Conservation (phyloP, 2,329 filamentous ascomycete genomes). For the Tolypocladium tropicale region DNA sequence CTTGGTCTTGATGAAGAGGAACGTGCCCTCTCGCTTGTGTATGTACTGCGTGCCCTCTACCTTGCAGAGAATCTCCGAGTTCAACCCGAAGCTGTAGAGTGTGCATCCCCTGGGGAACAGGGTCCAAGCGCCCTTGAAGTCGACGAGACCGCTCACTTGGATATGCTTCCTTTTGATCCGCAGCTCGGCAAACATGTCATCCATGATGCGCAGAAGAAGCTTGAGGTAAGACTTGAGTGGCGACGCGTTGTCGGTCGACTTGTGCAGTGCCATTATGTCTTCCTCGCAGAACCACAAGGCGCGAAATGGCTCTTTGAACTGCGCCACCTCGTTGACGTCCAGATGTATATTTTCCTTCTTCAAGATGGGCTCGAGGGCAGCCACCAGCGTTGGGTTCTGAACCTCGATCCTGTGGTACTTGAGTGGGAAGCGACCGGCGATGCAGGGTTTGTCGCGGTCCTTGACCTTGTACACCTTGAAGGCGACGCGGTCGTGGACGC, state of each 20-base stretch:
- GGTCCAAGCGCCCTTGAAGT: constrained; percentile 32
- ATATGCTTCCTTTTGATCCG: constrained; percentile 24
- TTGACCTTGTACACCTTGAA: constrained; percentile 37
- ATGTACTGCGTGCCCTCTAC: constrained; percentile 23
- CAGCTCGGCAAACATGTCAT: constrained; percentile 32
- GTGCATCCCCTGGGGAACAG: constrained; percentile 29
- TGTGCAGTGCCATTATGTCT: constrained; percentile 24
- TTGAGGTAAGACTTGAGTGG: constrained; percentile 26
- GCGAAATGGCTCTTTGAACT: constrained; percentile 29
- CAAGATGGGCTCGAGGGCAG: constrained; percentile 31
- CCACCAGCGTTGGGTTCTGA: constrained; percentile 30
- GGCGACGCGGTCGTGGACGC: constrained; percentile 27
- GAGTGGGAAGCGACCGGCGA: constrained; percentile 26
- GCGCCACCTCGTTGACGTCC: constrained; percentile 22
- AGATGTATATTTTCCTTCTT: constrained; percentile 29
- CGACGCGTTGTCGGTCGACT: constrained; percentile 12
- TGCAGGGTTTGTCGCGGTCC: constrained; percentile 27
- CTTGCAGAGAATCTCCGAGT: constrained; percentile 30
- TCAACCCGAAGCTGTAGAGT: constrained; percentile 26
- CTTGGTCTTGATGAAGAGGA: constrained; percentile 19
- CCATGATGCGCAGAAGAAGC: constrained; percentile 28
- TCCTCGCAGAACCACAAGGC: constrained; percentile 34
- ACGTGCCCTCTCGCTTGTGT: not conserved
- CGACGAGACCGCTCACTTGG: constrained; percentile 25
- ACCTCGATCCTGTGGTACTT: constrained; percentile 30